A percentile compares a stretch with the other conserved stretches of the same genome.
phyloP scores from a whole-genome alignment of 163 green algal species.

The Chlamydomonas reinhardtii region DNA sequence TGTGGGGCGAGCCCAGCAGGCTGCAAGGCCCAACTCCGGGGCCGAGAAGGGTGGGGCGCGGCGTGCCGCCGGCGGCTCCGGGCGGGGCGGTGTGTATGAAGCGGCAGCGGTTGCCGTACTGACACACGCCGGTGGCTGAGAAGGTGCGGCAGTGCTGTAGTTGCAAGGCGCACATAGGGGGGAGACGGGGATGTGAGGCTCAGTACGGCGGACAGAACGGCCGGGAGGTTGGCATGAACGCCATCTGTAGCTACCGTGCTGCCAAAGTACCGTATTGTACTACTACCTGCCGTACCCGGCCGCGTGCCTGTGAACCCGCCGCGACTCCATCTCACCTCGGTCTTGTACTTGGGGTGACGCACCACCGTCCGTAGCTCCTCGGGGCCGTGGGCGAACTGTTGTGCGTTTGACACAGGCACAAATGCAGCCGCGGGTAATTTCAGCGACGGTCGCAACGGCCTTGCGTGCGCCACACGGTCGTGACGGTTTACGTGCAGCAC shows the following conservation, averaged over 20 bases:
- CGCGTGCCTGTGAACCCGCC: too few relatives aligned
- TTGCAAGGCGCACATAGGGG: too few relatives aligned
- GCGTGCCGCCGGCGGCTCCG: constrained; percentile 18
- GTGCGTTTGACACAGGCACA: too few relatives aligned
- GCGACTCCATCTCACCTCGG: constrained; percentile 70
- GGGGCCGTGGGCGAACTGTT: constrained; percentile 89
- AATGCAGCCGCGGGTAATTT: too few relatives aligned
- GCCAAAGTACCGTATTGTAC: too few relatives aligned
- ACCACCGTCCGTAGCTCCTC: constrained; percentile 83
- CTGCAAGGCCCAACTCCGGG: not conserved
- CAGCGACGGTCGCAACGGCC: too few relatives aligned
- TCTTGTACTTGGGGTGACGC: constrained; percentile 95
- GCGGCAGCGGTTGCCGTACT: constrained; percentile 91
- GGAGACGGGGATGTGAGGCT: too few relatives aligned
- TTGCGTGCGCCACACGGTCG: too few relatives aligned
- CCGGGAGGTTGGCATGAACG: not conserved
- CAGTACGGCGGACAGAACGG: not conserved
- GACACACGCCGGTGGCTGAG: constrained; percentile 84
- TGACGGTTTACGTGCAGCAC: too few relatives aligned
- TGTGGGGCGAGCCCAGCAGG: too few relatives aligned
- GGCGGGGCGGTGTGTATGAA: constrained; percentile 85
- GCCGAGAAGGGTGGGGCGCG: not conserved
- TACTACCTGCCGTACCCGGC: too few relatives aligned
- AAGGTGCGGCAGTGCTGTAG: constrained; percentile 87
- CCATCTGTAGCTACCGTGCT: too few relatives aligned